Base-by-base conservation (phyloP, 345 rosid genomes). In the Erodium maritimum region DNA sequence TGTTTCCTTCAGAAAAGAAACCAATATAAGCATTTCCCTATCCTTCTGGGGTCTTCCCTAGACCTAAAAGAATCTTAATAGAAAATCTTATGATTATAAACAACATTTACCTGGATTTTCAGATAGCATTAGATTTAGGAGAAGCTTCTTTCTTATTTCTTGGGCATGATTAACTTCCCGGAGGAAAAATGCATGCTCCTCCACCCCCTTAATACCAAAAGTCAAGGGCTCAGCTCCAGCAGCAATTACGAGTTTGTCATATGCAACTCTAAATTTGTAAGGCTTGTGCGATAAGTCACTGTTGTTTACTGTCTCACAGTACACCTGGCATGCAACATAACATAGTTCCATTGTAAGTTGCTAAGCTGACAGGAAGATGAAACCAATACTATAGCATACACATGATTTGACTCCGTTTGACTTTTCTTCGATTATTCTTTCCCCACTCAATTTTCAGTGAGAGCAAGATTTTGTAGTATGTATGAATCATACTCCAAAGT, bases 151-250 rank as follows among this genome's bases (percentile, higher is more conserved):
- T 57, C 90, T 83, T 34, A 93, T 93, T 65, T 93, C 95, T 65
- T 89, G 97, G 61, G 97, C 99, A 52, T 85, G 99, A 56, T 78
- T 75, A 69, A 87, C 99, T 78, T 93, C 97, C 12, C 95, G 88
- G 5, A 90, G 91, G 72, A 93, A 93, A 55, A 66, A 83, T 16
- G 99, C 95, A 58, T 93, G 82, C 52, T 85, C 99, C n/a, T 76
- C 63, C 34, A 93, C 95, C 12, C 99, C 97, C 61, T 80, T 85
- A 52, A 93, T 74, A 29, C 97, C 97, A 22, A 93, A 93, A 58
- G 99, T 93, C 61, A 87, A 61, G 22, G 97, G 95, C 75, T 87
- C 96, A 4, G 97, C 88, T 62, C 99, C 95, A 10, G 91, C 82
- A 61, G 96, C 91, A 37, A 93, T 82, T 53, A 85, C 81, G 1